Base-by-base conservation (phyloP, 768 basidiomycete genomes). In the Naematelia encephala region DNA sequence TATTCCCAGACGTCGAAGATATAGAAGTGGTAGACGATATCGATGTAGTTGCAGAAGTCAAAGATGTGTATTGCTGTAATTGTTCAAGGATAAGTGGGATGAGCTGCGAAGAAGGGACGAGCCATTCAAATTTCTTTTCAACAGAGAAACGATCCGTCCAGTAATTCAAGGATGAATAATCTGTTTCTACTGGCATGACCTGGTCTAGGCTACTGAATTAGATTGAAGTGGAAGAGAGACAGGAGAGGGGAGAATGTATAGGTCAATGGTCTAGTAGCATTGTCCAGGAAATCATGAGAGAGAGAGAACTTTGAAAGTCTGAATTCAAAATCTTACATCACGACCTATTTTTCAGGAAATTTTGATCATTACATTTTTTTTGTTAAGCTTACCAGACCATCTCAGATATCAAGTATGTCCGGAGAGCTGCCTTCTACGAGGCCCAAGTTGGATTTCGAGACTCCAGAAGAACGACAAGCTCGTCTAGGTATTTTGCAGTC, bases 91-190 rank as follows among this genome's bases (percentile, higher is more conserved):
- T 46, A 1, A 68, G n/a, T 1, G 66, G 66, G 1, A 66, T 23
- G 11, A 73, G 16, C 16, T 22, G 23, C 8, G 51, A 22, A 10
- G 59, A 48, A 5, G 56, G 30, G 4, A 58, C 45, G 0, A 73
- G 48, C 71, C 71, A 73, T 59, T 73, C 71, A 47, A 73, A 73
- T 1, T 52, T 51, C 26, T 10, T 42, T 51, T 73, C 71, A 25
- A 45, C 14, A 10, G 48, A 47, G 61, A 73, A 73, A 12, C 71
- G 63, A 4, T 27, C 54, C 0, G 64, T 56, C 71, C 71, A 73
- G 51, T 73, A 73, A 14, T 54, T 52, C 14, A 54, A 12, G 11
- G 66, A 66, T 11, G 71, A 69, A 52, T 69, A 73, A 46, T 73
- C 71, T 19, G 67, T 53, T 14, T 49, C 56, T 8, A 39, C 16